phyloP scores from a whole-genome alignment of 2,329 filamentous ascomycete genomes.

The Botrytis pseudocinerea region DNA sequence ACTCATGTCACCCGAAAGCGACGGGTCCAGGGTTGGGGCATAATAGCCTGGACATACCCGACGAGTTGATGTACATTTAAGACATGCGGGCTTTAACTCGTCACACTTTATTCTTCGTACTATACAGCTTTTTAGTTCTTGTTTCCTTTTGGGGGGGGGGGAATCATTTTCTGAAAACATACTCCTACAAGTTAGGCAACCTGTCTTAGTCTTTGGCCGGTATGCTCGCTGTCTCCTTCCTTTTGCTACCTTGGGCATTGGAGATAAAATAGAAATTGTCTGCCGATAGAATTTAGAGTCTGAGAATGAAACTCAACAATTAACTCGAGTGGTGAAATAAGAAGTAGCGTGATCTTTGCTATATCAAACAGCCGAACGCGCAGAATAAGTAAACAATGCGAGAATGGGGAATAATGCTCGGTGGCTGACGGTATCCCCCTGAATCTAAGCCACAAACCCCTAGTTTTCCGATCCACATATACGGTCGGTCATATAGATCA shows the following conservation, averaged over 20 bases:
- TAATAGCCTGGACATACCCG: slow-evolving; percentile 34
- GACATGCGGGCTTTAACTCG: slow-evolving; percentile 31
- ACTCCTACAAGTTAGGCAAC: slow-evolving; percentile 47
- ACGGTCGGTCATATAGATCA: too few species aligned
- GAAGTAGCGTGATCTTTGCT: neutral
- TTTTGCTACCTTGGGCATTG: neutral
- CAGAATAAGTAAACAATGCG: neutral
- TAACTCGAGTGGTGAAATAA: neutral
- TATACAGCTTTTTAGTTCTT: neutral
- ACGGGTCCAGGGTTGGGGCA: slow-evolving; percentile 3
- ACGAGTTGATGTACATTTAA: slow-evolving; percentile 31
- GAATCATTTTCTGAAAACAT: neutral
- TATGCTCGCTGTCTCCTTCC: neutral
- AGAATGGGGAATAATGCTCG: neutral
- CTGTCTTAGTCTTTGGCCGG: slow-evolving; percentile 27
- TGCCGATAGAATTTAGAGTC: neutral
- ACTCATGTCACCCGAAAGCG: neutral
- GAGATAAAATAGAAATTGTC: neutral
- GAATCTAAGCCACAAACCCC: neutral
- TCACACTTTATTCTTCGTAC: slow-evolving; percentile 35
- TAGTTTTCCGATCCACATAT: neutral
- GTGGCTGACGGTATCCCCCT: neutral
- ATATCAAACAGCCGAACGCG: neutral
- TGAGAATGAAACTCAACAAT: neutral
- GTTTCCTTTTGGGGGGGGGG: too few species aligned